These are phyloP conservation scores for Thielaviopsis musarum DNA, from an alignment of 2,329 filamentous ascomycete species.

Conservation along the genomic window DNA sequence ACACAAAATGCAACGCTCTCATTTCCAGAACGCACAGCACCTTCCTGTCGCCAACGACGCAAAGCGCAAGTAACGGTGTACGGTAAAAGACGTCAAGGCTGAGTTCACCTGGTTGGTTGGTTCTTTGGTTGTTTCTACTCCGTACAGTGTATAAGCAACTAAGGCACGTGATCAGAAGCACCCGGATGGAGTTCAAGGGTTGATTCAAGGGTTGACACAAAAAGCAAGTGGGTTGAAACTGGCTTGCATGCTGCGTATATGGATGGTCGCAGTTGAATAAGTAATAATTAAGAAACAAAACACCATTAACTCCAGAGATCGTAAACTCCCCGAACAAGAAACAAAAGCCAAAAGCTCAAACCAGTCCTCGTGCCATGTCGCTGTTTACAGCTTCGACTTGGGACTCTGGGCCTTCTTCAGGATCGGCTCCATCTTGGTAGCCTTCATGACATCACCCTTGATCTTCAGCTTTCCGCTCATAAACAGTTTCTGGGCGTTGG, in stretches of 20 bases:
- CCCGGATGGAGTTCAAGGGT: too few species aligned
- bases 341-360: neutral
- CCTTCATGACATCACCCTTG: conserved; percentile 97
- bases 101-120: too few species aligned
- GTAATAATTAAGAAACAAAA: neutral
- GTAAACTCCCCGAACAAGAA: neutral
- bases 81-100: too few species aligned
- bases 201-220: too few species aligned
- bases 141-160: neutral
- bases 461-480: conserved; percentile 99
- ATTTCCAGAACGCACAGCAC: neutral
- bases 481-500: conserved; percentile 87
- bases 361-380: neutral
- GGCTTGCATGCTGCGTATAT: neutral
- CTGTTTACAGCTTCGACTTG: conserved; percentile 61
- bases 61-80: too few species aligned
- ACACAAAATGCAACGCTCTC: neutral
- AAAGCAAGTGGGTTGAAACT: neutral
- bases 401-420: conserved; percentile 64
- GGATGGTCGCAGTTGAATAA: neutral
- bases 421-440: conserved; percentile 88
- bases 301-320: neutral
- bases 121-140: too few species aligned
- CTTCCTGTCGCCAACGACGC: too few species aligned
- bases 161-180: neutral